Evolutionary conservation across 345 rosid species (phyloP).

Genomic region (Viola odorata): DNA sequence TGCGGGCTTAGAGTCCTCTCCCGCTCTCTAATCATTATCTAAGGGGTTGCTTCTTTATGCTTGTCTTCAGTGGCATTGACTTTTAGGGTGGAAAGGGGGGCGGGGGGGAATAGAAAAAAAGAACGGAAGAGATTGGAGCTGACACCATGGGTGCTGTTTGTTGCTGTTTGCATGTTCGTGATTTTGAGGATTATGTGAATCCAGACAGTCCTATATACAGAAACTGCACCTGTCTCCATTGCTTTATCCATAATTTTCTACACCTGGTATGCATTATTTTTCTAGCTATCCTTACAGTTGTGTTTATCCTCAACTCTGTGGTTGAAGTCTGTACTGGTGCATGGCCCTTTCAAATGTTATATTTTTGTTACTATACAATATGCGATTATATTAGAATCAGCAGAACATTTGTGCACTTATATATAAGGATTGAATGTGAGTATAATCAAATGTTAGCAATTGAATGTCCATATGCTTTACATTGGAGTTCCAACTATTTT

Average conservation of each 20-base stretch:
- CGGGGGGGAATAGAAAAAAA: constrained; percentile 11
- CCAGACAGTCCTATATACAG: constrained; percentile 65
- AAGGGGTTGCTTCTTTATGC: constrained; percentile 17
- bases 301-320: too few species aligned
- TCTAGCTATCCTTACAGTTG: not conserved
- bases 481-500: constrained; percentile 14
- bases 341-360: not conserved
- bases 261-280: constrained; percentile 44
- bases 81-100: constrained; percentile 17
- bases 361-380: not conserved
- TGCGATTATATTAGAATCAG: not conserved
- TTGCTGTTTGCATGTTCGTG: constrained; percentile 67
- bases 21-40: constrained; percentile 9
- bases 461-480: constrained; percentile 3
- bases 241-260: constrained; percentile 69
- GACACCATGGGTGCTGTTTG: constrained; percentile 81
- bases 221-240: constrained; percentile 74
- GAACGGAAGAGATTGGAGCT: constrained; percentile 27
- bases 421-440: too few species aligned
- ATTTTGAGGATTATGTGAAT: constrained; percentile 70
- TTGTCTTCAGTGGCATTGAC: constrained; percentile 6
- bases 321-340: too few species aligned
- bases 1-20: constrained; percentile 59
- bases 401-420: not conserved
- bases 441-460: not conserved